A percentile compares a stretch with the other conserved stretches of the same genome.
Conservation (phyloP, 768 basidiomycete species). For the Pleurotus djamor region DNA sequence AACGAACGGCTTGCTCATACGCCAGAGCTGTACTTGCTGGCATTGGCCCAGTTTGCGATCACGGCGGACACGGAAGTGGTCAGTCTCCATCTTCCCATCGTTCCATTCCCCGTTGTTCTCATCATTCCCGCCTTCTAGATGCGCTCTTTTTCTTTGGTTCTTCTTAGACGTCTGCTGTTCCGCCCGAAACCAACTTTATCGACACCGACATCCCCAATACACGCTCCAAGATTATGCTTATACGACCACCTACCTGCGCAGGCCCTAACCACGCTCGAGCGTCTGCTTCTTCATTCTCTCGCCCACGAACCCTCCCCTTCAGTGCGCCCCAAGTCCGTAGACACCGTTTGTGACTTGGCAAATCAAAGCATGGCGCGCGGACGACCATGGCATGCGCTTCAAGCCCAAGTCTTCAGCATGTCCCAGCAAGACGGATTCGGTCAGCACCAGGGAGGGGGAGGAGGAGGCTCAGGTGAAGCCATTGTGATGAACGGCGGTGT, state of each 20-base stretch:
- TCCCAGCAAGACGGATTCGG: slow-evolving; percentile 28
- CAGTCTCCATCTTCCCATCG: slow-evolving; percentile 23
- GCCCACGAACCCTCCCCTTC: slow-evolving; percentile 52
- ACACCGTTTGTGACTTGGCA: slow-evolving; percentile 75
- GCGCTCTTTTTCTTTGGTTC: slow-evolving; percentile 82
- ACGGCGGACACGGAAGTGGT: slow-evolving; percentile 80
- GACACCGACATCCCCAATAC: slow-evolving; percentile 14
- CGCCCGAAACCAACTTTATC: slow-evolving; percentile 40
- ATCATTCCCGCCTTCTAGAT: slow-evolving; percentile 43
- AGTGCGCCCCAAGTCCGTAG: slow-evolving; percentile 72
- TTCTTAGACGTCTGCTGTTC: slow-evolving; percentile 77
- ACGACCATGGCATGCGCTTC: slow-evolving; percentile 79
- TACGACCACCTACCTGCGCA: slow-evolving; percentile 76
- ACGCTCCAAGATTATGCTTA: slow-evolving; percentile 47
- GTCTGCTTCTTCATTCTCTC: slow-evolving; percentile 69
- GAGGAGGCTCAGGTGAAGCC: slow-evolving; percentile 13
- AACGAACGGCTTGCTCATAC: slow-evolving; percentile 77
- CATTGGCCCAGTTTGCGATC: slow-evolving; percentile 76
- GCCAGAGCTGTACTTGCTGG: slow-evolving; percentile 78
- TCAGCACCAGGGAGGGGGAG: not conserved
- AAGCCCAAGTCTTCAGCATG: slow-evolving; percentile 71
- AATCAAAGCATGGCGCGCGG: slow-evolving; percentile 74
- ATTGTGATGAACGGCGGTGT: slow-evolving; percentile 9
- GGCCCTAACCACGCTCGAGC: slow-evolving; percentile 66
- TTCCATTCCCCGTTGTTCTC: not conserved